Conservation (phyloP, 495 filamentous ascomycete genomes). For the Aspergillus haitiensis region DNA sequence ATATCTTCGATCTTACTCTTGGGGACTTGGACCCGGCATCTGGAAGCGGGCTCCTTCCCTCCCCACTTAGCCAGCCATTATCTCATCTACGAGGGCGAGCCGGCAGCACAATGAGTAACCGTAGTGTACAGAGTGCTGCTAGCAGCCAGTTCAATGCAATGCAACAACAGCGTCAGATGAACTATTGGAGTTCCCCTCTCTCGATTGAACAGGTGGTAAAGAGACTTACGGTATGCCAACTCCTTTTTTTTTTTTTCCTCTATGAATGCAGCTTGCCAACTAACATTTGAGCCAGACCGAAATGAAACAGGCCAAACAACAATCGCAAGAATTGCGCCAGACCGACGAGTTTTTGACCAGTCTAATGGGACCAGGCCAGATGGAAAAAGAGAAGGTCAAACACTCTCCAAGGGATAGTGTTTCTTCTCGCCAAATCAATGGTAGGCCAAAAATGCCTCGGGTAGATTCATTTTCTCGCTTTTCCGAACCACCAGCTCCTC, state of each 20-base stretch:
- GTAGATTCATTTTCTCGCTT: conserved; percentile 62
- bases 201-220: conserved; percentile 96
- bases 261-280: conserved; percentile 14
- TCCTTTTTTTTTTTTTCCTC: background rate
- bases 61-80: conserved; percentile 55
- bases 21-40: conserved; percentile 77
- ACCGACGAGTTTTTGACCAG: conserved; percentile 78
- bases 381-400: conserved; percentile 60
- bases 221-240: conserved; percentile 74
- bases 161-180: conserved; percentile 67
- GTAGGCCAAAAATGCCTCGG: conserved; percentile 56
- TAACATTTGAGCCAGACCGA: conserved; percentile 62
- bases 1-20: conserved; percentile 83
- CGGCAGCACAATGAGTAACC: conserved; percentile 67
- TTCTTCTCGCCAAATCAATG: conserved; percentile 44
- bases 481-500: conserved; percentile 86
- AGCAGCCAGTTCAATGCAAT: conserved; percentile 59
- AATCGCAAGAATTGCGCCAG: conserved; percentile 77
- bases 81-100: conserved; percentile 67
- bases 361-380: conserved; percentile 66
- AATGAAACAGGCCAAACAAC: conserved; percentile 82
- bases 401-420: conserved; percentile 40
- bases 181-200: conserved; percentile 82
- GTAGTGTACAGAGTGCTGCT: conserved; percentile 52
- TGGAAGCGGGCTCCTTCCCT: conserved; percentile 66